Evolutionary conservation across 805 yeast species (phyloP).

Genomic region (Saccharomycopsis sp.): DNA sequence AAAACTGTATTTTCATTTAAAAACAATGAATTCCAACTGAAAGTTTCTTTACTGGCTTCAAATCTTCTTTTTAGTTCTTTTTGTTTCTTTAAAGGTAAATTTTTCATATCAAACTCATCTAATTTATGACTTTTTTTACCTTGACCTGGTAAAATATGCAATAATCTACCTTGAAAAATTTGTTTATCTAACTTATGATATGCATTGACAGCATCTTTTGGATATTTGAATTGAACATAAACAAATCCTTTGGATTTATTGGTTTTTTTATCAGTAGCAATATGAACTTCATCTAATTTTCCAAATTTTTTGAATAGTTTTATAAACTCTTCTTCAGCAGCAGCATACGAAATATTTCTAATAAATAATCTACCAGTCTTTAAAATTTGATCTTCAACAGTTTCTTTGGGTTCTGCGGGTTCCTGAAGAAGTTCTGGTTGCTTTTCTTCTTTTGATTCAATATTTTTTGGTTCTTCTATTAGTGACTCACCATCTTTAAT

Average conservation of each 20-base stretch:
- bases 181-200: slow-evolving; percentile 69
- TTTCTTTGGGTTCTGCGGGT: slow-evolving; percentile 29
- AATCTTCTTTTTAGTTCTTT: slow-evolving; percentile 72
- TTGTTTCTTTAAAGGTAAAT: slow-evolving; percentile 88
- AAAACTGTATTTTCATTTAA: slow-evolving; percentile 88
- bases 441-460: slow-evolving; percentile 1
- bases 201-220: slow-evolving; percentile 69
- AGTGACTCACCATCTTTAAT: slow-evolving; percentile 41
- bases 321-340: slow-evolving; percentile 70
- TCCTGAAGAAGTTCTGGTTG: slow-evolving; percentile 5
- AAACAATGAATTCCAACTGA: slow-evolving; percentile 90
- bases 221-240: slow-evolving; percentile 59
- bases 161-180: slow-evolving; percentile 85
- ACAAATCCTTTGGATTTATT: slow-evolving; percentile 92
- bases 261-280: slow-evolving; percentile 84
- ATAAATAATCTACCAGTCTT: slow-evolving; percentile 76
- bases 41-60: slow-evolving; percentile 76
- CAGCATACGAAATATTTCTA: slow-evolving; percentile 72
- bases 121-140: slow-evolving; percentile 71
- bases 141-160: slow-evolving; percentile 83
- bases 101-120: slow-evolving; percentile 85
- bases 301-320: slow-evolving; percentile 62
- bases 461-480: slow-evolving; percentile 9
- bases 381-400: slow-evolving; percentile 39
- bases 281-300: slow-evolving; percentile 73